These are phyloP conservation scores for Verticillium nonalfalfae DNA, from an alignment of 2,329 filamentous ascomycete genomes.

Conservation along the genomic window DNA sequence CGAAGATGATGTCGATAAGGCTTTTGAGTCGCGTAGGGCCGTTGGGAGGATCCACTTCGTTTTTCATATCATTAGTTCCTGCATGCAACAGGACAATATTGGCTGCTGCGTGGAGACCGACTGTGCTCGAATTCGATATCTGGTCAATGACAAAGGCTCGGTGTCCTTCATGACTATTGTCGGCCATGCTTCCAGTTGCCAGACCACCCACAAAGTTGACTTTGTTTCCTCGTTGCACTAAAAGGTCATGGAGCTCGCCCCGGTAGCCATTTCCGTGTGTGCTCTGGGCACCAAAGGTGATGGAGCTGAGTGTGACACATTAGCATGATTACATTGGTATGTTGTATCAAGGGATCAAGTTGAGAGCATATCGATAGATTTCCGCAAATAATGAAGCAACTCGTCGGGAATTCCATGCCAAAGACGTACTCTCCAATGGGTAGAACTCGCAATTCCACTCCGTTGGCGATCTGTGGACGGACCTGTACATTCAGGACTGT, in stretches of 20 bases:
- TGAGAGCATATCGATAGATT: background rate
- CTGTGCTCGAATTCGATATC: background rate
- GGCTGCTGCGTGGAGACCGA: background rate
- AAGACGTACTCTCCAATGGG: background rate
- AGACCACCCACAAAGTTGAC: background rate
- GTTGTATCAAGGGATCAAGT: no score
- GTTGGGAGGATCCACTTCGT: background rate
- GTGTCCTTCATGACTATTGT: background rate
- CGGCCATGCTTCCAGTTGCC: background rate
- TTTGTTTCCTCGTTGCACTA: background rate
- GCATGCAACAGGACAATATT: background rate
- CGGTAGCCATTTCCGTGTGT: background rate
- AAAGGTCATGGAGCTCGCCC: background rate
- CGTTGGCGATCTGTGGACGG: background rate
- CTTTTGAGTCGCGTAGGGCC: background rate
- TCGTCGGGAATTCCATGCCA: background rate
- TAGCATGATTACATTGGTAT: no score
- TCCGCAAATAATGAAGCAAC: no score
- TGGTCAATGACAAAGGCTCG: background rate
- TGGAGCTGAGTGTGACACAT: background rate
- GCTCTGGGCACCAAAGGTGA: background rate
- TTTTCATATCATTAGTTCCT: background rate
- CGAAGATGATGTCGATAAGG: background rate
- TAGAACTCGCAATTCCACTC: background rate
- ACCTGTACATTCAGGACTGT: background rate